Base-by-base conservation (phyloP, 2,329 filamentous ascomycete species). In the Penicillium sp. region DNA sequence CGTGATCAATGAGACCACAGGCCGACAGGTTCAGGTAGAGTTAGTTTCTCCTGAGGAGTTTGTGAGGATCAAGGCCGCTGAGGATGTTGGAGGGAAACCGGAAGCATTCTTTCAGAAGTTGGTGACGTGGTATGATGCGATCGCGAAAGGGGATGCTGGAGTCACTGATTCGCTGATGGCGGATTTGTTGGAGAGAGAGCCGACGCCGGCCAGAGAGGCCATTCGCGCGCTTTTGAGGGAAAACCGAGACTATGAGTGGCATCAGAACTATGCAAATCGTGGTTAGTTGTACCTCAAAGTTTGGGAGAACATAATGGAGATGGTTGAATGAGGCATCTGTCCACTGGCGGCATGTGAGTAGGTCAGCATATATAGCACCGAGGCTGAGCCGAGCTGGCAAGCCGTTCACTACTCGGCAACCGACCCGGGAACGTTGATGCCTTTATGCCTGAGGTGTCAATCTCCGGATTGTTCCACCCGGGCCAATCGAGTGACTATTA, bases 111-210 rank as follows among this genome's bases (percentile, higher is more conserved):
- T 78, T 55, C 56, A 63, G 23, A 64, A 64, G 8, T 75, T 80
- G 69, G 62, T 77, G 4, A 78, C 78, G 3, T 78, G 80, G 51
- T 80, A 79, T 69, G 77, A 80, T 16, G 75, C 73, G 0, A 78
- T 83, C 45, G 65, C 65, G 9, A 68, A 70, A 8, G 81, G 80
- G 0, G 80, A 82, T 67, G 72, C 77, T 11, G 64, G 67, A 1
- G 69, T 74, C 4, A 77, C 79, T 16, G 75, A 79, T 61, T 67
- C 69, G 16, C 67, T 79, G 45, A 71, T 83, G 69, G 70, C 58
- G 42, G 72, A 77, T 21, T 54, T 82, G n/a, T 65, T 83, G 42
- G 80, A 77, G 3, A 72, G 80, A 52, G 64, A 74, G 62, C 77
- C 79, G 0, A 74, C 75, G 43, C 70, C 64, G 35, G 77, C 79